Base-by-base conservation (phyloP, 129 eudicot genomes). In the Flaveria brownii region DNA sequence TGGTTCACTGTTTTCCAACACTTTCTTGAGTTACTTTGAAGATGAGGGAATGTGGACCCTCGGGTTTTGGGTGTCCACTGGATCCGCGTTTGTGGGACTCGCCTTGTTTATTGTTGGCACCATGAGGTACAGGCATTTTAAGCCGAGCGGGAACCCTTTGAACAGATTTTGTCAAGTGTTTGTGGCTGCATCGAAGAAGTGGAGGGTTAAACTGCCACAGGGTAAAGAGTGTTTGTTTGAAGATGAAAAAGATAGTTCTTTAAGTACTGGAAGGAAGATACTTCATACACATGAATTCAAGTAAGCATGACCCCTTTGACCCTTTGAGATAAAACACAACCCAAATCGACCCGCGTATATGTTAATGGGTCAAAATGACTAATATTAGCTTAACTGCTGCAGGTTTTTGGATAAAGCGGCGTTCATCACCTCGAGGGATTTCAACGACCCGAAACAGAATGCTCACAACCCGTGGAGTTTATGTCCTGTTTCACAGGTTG, bases 331-430 rank as follows among this genome's bases (percentile, higher is more conserved):
- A 33, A 7, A 72, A 57, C 3, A 57, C 25, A 9, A 8, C 59
- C 45, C 11, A 22, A 42, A 59, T 73, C 13, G 57, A 14, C 64
- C 23, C 36, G 6, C 18, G 39, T 36, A 51, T 28, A 18, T 26
- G 20, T 39, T 23, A 33, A 72, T 16, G 36, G 30, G 50, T 72
- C 72, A 42, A 68, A 66, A 68, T 20, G 43, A 41, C 51, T 75
- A 26, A 61, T 36, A 39, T 45, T 52, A 17, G 12, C 28, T 10
- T 68, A 12, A 54, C 1, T 75, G 54, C n/a, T 69, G 68, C 80
- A 94, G 99, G 71, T 94, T 91, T 80, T 83, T 94, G 86, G 99
- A 94, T 78, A 84, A 78, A 78, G 99, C 99, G 1, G 99, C 99
- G 46, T 75, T 60, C 70, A 70, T 94, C 23, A 87, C 92, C 67